Conservation (phyloP, 176 grass and related monocot genomes). For the Alopecurus myosuroides region DNA sequence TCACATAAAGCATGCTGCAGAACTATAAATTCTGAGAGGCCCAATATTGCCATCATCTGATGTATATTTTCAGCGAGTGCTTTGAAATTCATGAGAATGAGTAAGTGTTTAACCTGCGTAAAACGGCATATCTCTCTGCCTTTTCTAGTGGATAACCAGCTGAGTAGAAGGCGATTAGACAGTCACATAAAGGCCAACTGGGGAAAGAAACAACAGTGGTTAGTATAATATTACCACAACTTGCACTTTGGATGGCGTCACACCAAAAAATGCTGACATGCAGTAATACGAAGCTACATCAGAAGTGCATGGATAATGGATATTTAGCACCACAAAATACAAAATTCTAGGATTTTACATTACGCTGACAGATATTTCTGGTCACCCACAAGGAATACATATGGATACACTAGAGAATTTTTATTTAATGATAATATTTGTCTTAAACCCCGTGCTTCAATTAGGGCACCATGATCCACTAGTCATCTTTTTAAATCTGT, state of each 20-base stretch:
- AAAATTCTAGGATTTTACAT: background rate
- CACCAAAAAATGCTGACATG: background rate
- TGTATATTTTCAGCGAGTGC: background rate
- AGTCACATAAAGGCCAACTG: slow-evolving; percentile 96
- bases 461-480: background rate
- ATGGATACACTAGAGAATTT: background rate
- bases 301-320: background rate
- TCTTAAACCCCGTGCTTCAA: slow-evolving; percentile 18
- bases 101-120: slow-evolving; percentile 60
- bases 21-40: background rate
- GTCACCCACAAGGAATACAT: background rate
- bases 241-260: background rate
- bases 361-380: background rate
- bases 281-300: background rate
- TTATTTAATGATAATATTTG: slow-evolving; percentile 7
- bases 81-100: background rate
- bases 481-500: background rate
- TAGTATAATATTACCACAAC: background rate
- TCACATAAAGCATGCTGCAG: background rate
- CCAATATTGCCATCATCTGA: background rate
- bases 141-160: slow-evolving; percentile 90
- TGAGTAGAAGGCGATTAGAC: slow-evolving; percentile 92
- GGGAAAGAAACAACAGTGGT: slow-evolving; percentile 12
- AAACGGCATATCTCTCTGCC: slow-evolving; percentile 66
- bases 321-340: background rate